A percentile compares a stretch with the other conserved stretches of the same genome.
Evolutionary conservation across 2,329 filamentous ascomycete species (phyloP).

Genomic region (Rachicladosporium sp.): DNA sequence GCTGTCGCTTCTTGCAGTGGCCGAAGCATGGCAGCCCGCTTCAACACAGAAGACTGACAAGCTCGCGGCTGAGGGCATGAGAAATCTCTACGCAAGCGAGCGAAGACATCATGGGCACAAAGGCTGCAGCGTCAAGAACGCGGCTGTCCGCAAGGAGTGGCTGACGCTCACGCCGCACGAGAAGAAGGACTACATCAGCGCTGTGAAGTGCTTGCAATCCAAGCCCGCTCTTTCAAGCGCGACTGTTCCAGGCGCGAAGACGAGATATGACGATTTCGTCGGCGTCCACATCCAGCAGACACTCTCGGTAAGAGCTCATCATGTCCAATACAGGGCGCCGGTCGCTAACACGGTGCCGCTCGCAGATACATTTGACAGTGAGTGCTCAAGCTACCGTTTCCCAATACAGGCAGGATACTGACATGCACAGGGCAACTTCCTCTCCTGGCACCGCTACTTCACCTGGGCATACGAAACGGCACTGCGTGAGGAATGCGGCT

Average conservation of each 20-base stretch:
- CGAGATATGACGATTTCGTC: slow-evolving; percentile 20
- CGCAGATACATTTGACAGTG: not conserved
- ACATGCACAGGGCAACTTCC: slow-evolving; percentile 15
- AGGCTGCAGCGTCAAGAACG: slow-evolving; percentile 19
- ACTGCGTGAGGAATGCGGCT: slow-evolving; percentile 32
- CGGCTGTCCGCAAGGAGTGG: slow-evolving; percentile 33
- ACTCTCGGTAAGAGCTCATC: slow-evolving; percentile 2
- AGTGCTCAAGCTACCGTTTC: not conserved
- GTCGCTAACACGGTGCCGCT: too few relatives aligned
- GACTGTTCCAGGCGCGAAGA: slow-evolving; percentile 14
- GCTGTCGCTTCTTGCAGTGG: not conserved
- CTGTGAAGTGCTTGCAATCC: slow-evolving; percentile 10
- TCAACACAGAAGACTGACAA: slow-evolving; percentile 15
- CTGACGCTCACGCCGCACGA: slow-evolving; percentile 11
- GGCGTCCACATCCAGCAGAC: slow-evolving; percentile 17
- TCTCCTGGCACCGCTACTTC: slow-evolving; percentile 33
- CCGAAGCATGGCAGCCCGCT: slow-evolving; percentile 13
- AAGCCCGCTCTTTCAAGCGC: slow-evolving; percentile 6
- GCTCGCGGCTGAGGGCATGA: slow-evolving; percentile 12
- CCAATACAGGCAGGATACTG: too few relatives aligned
- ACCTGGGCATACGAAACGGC: slow-evolving; percentile 31
- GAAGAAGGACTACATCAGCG: slow-evolving; percentile 12
- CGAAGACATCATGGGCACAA: too few relatives aligned
- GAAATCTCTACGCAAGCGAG: slow-evolving; percentile 8
- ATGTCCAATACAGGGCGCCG: too few relatives aligned